Base-by-base conservation (phyloP, 306 rosid genomes). In the Abrus pulchellus region DNA sequence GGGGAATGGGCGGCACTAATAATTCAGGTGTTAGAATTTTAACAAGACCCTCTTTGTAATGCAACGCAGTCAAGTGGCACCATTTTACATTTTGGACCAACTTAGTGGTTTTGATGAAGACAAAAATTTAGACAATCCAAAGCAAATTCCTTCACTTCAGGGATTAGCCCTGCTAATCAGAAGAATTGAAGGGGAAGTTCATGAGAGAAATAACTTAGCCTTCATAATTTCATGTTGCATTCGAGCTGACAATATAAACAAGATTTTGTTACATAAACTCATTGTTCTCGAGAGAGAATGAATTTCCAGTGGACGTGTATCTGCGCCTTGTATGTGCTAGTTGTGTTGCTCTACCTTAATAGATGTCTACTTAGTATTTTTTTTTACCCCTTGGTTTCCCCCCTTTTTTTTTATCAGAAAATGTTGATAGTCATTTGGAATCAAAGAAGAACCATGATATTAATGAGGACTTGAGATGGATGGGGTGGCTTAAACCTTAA, bases 81-180 rank as follows among this genome's bases (percentile, higher is more conserved):
- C 97, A 27, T 43, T 88, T 82, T 93, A 93, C 90, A 79, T 90
- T 13, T 73, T 93, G 76, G 84, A 91, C 41, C 97, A 91, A 78
- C 85, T 91, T n/a, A 88, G 70, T 0, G 93, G 98, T 65, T 91
- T 90, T 78, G 94, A 93, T 78, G 93, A 93, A 76, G 97, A 88
- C 33, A 82, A 89, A 74, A 93, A 91, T 78, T 81, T 90, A 9
- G 94, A 93, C 87, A 90, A 91, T 78, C 87, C 92, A 1, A 88
- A 91, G 73, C 90, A 86, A 20, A 85, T 91, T 76, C 84, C 90
- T 55, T 83, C 91, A 43, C 88, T 83, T 7, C 93, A 94, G 20
- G 97, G 97, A 30, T 76, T 91, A 80, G 83, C 83, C 68, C 68
- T 91, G 52, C 83, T 93, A 9, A 82, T 82, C 70, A 77, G 73